Evolutionary conservation across 192 early-diverging fungal species (phyloP).

Genomic region (Geranomyces variabilis): DNA sequence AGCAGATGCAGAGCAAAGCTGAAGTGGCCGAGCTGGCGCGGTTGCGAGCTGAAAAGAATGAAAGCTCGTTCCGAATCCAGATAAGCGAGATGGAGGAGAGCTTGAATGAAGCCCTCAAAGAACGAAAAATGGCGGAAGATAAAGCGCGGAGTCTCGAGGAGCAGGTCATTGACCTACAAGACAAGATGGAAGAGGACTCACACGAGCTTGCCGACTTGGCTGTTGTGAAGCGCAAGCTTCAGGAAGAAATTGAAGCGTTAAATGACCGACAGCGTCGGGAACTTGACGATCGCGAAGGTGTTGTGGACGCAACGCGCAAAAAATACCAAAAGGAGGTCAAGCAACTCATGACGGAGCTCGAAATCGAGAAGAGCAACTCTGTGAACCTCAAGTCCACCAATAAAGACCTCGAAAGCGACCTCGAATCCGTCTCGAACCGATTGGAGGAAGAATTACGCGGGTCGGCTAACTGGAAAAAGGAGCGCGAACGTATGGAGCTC

Average conservation of each 20-base stretch:
- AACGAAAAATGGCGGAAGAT: conserved; percentile 69
- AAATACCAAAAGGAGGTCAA: conserved; percentile 89
- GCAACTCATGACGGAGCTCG: conserved; percentile 76
- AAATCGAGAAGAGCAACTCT: conserved; percentile 62
- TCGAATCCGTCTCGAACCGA: conserved; percentile 62
- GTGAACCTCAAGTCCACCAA: conserved; percentile 74
- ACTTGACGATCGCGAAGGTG: conserved; percentile 72
- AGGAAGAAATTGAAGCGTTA: conserved; percentile 73
- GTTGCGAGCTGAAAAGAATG: conserved; percentile 77
- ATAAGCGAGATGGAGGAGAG: conserved; percentile 71
- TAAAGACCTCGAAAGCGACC: conserved; percentile 65
- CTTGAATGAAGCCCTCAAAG: conserved; percentile 64
- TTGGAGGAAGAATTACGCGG: conserved; percentile 73
- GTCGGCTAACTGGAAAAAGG: conserved; percentile 72
- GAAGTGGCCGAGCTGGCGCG: conserved; percentile 71
- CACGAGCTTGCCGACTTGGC: conserved; percentile 71
- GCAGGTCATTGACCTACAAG: conserved; percentile 72
- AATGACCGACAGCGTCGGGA: conserved; percentile 75
- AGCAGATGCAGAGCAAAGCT: conserved; percentile 57
- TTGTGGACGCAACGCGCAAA: conserved; percentile 72
- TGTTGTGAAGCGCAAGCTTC: conserved; percentile 71
- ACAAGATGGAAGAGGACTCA: conserved; percentile 75
- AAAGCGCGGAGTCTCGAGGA: conserved; percentile 65
- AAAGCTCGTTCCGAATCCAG: conserved; percentile 64
- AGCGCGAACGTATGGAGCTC: conserved; percentile 75